These are phyloP conservation scores for Hypoxylon lienhwacheense DNA, from an alignment of 495 filamentous ascomycete species.

Conservation along the genomic window DNA sequence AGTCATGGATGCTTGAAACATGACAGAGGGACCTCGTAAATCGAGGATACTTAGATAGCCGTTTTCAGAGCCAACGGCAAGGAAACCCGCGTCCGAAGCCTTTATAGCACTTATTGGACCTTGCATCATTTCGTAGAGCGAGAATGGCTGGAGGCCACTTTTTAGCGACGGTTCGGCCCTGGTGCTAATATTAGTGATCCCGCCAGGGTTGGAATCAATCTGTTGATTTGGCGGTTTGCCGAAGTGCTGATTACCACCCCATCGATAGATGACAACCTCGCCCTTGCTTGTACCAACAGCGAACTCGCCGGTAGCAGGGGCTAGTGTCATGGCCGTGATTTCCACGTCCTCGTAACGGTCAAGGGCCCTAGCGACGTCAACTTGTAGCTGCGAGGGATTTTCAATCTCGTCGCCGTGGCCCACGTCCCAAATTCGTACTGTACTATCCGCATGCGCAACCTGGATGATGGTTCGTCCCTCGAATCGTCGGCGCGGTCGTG, in stretches of 20 bases:
- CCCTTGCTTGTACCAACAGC: conserved; percentile 78
- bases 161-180: conserved; percentile 77
- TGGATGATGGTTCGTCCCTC: conserved; percentile 80
- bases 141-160: conserved; percentile 78
- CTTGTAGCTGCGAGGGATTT: conserved; percentile 77
- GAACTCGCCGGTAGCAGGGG: conserved; percentile 77
- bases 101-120: conserved; percentile 76
- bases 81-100: conserved; percentile 88
- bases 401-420: conserved; percentile 92
- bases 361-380: conserved; percentile 83
- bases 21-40: conserved; percentile 83
- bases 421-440: conserved; percentile 83
- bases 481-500: conserved; percentile 68
- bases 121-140: conserved; percentile 77
- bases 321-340: conserved; percentile 72
- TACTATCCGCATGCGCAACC: conserved; percentile 85
- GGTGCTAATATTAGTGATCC: conserved; percentile 69
- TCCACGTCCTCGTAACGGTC: conserved; percentile 76
- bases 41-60: conserved; percentile 82
- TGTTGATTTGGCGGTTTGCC: conserved; percentile 54
- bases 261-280: conserved; percentile 84
- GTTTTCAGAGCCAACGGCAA: conserved; percentile 79
- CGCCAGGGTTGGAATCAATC: conserved; percentile 54
- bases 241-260: conserved; percentile 73
- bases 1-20: conserved; percentile 66